phyloP scores from a whole-genome alignment of 2,329 filamentous ascomycete species.

The Colletotrichum spaethianum region DNA sequence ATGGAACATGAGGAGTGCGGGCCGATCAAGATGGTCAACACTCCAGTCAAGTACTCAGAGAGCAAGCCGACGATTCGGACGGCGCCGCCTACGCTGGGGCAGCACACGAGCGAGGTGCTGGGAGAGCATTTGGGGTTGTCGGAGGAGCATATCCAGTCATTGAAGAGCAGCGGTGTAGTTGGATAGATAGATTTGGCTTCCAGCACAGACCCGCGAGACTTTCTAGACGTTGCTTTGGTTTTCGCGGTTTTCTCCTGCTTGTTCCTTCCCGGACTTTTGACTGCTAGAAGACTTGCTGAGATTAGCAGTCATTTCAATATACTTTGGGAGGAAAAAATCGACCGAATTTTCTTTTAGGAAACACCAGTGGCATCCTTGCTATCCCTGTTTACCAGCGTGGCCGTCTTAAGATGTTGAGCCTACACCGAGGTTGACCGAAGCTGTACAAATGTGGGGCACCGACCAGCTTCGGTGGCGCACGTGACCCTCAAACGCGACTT shows the following conservation, averaged over 20 bases:
- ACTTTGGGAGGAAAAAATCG: no score
- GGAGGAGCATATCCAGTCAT: conserved; percentile 68
- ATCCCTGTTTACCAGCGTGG: neutral
- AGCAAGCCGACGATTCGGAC: conserved; percentile 82
- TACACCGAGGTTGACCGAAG: neutral
- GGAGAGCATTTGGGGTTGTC: conserved; percentile 73
- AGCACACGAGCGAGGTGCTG: conserved; percentile 88
- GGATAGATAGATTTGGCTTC: conserved; percentile 51
- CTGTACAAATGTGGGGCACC: neutral
- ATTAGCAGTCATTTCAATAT: no score
- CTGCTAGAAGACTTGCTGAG: neutral
- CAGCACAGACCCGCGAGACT: neutral
- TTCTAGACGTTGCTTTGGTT: neutral
- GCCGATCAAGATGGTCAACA: conserved; percentile 90
- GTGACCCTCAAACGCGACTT: conserved; percentile 8
- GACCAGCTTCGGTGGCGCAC: neutral
- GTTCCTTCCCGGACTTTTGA: neutral
- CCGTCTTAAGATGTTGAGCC: neutral
- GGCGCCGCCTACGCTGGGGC: conserved; percentile 86
- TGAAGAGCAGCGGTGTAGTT: conserved; percentile 79
- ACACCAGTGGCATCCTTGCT: neutral
- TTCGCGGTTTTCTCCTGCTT: neutral
- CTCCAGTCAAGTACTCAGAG: conserved; percentile 93
- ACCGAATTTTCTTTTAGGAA: no score
- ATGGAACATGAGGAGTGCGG: conserved; percentile 88